These are phyloP conservation scores for Styphnolobium japonicum DNA, from an alignment of 306 rosid species.

Conservation along the genomic window DNA sequence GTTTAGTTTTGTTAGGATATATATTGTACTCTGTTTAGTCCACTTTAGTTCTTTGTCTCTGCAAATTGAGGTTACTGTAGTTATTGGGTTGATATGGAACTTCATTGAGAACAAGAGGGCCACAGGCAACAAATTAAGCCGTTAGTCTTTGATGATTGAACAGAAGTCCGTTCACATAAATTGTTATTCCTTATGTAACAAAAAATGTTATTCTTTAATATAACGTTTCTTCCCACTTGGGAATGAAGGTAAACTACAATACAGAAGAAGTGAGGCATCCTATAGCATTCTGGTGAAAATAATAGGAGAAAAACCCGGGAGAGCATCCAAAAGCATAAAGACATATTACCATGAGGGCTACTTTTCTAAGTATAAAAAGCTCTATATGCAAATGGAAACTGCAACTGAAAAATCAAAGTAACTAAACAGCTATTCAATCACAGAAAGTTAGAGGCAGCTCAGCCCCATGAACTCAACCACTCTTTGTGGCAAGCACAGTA, in stretches of 20 bases:
- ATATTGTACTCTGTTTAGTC: not conserved
- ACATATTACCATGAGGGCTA: constrained; percentile 23
- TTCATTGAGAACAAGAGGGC: not conserved
- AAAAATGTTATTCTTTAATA: not conserved
- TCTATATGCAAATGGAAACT: constrained; percentile 33
- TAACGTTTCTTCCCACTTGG: constrained; percentile 18
- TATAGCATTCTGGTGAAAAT: constrained; percentile 27
- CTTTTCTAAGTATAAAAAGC: constrained; percentile 15
- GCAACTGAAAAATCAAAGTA: constrained; percentile 30
- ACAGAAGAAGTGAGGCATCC: constrained; percentile 3
- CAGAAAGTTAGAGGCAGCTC: constrained; percentile 24
- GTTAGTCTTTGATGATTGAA: not conserved
- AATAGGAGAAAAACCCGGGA: constrained; percentile 14
- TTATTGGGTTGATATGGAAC: constrained; percentile 5
- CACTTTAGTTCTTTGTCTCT: not conserved
- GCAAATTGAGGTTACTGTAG: constrained; percentile 12
- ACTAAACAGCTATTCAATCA: constrained; percentile 33
- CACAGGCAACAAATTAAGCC: not conserved
- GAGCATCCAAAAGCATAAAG: constrained; percentile 29
- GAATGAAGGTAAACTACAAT: constrained; percentile 31
- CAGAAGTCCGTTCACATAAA: not conserved
- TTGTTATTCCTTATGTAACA: not conserved
- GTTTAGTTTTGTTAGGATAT: not conserved
- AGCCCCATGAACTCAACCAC: constrained; percentile 17
- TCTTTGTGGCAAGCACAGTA: constrained; percentile 36